Base-by-base conservation (phyloP, 176 grass and related monocot genomes). In the Phoenix roebelenii region DNA sequence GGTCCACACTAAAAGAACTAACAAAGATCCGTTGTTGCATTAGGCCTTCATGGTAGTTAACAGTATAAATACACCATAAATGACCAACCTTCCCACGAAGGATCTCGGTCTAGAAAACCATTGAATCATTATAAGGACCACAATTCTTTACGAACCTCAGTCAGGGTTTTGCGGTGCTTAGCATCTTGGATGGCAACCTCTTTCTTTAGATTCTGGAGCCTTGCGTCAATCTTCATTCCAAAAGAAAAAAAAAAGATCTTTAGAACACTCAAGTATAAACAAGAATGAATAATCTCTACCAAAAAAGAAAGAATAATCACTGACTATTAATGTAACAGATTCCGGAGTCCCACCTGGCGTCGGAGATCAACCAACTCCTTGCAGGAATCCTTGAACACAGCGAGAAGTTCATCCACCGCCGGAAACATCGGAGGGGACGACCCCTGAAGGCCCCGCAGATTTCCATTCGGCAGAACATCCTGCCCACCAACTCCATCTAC, bases 281-380 rank as follows among this genome's bases (percentile, higher is more conserved):
- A 44, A 44, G 10, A 30, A 30, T 30, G 28, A 30, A 30, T 30
- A 30, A 6, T 30, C 4, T 20, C 20, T 20, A 20, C 20, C 20
- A 44, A 44, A 44, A 44, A 44, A 44, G 10, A 30, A 30, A 6
- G 28, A 30, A 30, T 30, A 30, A 6, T 30, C 4, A 4, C 28
- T 44, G 10, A 44, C 9, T 44, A 7, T 44, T 44, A 44, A 14
- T 44, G 35, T 3, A 44, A 44, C 10, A 44, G 35, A 2, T 14
- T 14, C 35, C 10, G 35, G 35, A 44, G 35, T 14, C 35, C 10
- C 35, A 92, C 93, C 93, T 98, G 88, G 52, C 70, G 66, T 60
- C 88, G 85, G 67, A 98, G 88, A 74, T 92, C 88, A 18, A 98
- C 76, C 22, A 98, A 78, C 73, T 98, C 93, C 88, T 98, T 98